Percentiles rank a stretch among this genome's conserved stretches.
These are phyloP conservation scores for Tolypocladium sp. DNA, from an alignment of 2,329 filamentous ascomycete genomes.

Conservation along the genomic window DNA sequence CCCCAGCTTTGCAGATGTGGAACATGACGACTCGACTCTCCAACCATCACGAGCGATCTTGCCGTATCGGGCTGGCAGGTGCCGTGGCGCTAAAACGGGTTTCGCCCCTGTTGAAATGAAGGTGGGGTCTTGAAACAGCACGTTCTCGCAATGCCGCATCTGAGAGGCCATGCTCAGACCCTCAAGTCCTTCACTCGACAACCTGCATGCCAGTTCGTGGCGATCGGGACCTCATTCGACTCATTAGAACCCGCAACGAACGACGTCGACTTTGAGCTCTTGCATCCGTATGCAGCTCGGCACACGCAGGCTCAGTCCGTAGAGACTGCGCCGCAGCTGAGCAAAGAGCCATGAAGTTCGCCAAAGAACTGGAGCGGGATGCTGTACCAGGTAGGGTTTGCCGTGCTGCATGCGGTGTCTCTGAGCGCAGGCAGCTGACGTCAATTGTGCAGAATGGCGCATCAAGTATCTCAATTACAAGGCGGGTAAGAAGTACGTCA, in stretches of 20 bases:
- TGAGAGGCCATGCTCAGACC: slow-evolving; percentile 2
- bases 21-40: neutral
- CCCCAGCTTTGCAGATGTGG: too few relatives aligned
- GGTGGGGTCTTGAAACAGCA: neutral
- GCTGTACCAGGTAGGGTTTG: slow-evolving; percentile 62
- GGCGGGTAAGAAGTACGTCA: slow-evolving; percentile 88
- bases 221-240: neutral
- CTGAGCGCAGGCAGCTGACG: neutral
- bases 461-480: slow-evolving; percentile 95
- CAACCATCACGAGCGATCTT: neutral
- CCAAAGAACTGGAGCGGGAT: slow-evolving; percentile 75
- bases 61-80: neutral
- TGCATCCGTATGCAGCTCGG: neutral
- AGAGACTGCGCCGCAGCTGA: slow-evolving; percentile 5
- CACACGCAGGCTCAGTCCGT: neutral
- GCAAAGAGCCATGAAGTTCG: slow-evolving; percentile 49
- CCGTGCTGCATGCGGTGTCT: neutral
- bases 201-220: slow-evolving; percentile 3
- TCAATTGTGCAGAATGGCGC: slow-evolving; percentile 60
- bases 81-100: neutral
- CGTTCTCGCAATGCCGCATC: neutral
- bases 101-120: neutral
- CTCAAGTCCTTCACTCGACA: slow-evolving; percentile 1
- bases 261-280: neutral
- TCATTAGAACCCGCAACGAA: neutral